phyloP scores from a whole-genome alignment of 2,329 filamentous ascomycete genomes.

The Aspergillus eucalypticola region DNA sequence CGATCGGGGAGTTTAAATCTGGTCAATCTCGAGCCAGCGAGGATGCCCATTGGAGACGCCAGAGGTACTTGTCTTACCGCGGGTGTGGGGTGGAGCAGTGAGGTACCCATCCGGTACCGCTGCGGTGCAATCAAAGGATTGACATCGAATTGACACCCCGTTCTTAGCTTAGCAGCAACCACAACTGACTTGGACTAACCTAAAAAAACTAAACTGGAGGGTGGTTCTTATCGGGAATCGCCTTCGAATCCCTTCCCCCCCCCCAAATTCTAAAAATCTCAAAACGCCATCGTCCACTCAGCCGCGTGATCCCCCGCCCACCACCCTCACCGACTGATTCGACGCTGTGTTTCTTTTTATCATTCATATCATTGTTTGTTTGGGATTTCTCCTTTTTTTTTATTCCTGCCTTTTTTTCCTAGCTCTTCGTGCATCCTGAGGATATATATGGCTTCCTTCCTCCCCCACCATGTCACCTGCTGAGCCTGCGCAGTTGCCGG shows the following conservation, averaged over 20 bases:
- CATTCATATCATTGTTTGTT: background rate
- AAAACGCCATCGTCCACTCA: background rate
- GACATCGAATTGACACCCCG: background rate
- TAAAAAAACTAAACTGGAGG: too few relatives aligned
- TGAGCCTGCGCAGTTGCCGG: slow-evolving; percentile 4
- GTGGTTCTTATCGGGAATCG: background rate
- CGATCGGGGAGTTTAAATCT: background rate
- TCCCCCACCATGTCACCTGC: background rate
- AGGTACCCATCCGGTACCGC: background rate
- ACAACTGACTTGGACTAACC: too few relatives aligned
- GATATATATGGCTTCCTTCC: slow-evolving; percentile 4
- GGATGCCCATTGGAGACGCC: background rate
- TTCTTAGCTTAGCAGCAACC: background rate
- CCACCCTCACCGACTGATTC: slow-evolving; percentile 2
- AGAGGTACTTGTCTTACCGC: background rate
- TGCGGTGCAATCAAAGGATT: background rate
- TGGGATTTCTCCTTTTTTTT: background rate
- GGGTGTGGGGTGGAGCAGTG: background rate
- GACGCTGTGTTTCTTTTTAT: background rate
- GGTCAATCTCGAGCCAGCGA: background rate
- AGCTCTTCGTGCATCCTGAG: background rate
- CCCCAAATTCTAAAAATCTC: background rate
- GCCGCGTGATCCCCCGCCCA: background rate
- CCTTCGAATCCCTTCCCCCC: background rate
- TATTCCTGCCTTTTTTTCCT: background rate